A percentile compares a stretch with the other conserved stretches of the same genome.
Conservation (phyloP, 805 yeast genomes). For the Sugiyamaella americana region DNA sequence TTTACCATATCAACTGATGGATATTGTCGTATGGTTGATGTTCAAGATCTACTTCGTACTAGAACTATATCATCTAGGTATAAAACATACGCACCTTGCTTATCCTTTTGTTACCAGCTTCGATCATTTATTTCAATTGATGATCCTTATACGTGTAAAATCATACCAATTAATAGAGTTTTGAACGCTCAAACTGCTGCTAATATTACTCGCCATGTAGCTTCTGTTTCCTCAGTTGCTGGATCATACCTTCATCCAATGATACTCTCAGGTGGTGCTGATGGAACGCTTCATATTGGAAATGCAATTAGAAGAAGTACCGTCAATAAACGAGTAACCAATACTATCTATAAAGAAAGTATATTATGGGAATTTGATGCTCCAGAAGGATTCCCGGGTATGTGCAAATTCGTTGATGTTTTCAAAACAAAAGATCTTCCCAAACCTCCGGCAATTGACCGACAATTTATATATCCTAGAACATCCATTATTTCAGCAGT, state of each 20-base stretch:
- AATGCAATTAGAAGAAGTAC: conserved; percentile 34
- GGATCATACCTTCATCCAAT: conserved; percentile 44
- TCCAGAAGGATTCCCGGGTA: conserved; percentile 34
- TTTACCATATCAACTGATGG: conserved; percentile 42
- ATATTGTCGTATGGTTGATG: conserved; percentile 33
- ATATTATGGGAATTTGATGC: conserved; percentile 35
- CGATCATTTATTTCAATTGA: conserved; percentile 38
- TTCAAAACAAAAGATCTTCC: conserved; percentile 33
- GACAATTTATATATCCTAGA: conserved; percentile 38
- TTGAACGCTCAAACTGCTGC: conserved; percentile 25
- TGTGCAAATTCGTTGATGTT: conserved; percentile 36
- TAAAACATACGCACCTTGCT: conserved; percentile 28
- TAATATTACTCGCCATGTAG: conserved; percentile 36
- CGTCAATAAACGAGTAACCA: conserved; percentile 23
- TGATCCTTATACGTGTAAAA: conserved; percentile 35
- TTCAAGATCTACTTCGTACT: conserved; percentile 23
- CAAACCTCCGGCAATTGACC: conserved; percentile 21
- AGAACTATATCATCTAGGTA: conserved; percentile 22
- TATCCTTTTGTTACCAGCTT: conserved; percentile 24
- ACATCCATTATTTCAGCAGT: conserved; percentile 44
- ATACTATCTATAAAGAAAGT: conserved; percentile 20
- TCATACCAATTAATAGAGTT: conserved; percentile 35
- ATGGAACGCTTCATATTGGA: conserved; percentile 41
- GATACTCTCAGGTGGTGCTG: conserved; percentile 43
- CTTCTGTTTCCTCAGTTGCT: conserved; percentile 37